Evolutionary conservation across 116 monocot species (phyloP).

Genomic region (Posidonia oceanica): DNA sequence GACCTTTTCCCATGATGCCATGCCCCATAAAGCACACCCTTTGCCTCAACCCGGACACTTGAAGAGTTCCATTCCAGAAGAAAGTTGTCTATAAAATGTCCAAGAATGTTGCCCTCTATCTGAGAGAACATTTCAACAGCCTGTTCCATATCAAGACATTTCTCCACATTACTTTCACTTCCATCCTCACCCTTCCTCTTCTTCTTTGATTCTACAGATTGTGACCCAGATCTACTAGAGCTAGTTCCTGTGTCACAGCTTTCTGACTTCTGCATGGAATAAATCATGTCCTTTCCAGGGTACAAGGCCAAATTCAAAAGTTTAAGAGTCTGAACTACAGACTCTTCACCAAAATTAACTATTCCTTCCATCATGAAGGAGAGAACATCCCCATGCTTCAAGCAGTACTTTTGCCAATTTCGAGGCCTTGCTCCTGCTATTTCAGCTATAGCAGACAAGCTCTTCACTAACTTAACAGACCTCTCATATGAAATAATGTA

Average conservation of each 20-base stretch:
- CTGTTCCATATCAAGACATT: conserved; percentile 85
- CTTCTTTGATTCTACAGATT: conserved; percentile 67
- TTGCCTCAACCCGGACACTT: conserved; percentile 80
- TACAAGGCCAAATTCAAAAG: conserved; percentile 87
- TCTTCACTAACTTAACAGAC: conserved; percentile 86
- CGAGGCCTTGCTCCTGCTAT: conserved; percentile 84
- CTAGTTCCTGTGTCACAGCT: conserved; percentile 33
- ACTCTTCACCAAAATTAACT: conserved; percentile 83
- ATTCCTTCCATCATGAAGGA: conserved; percentile 61
- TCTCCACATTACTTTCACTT: conserved; percentile 56
- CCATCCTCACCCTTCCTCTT: conserved; percentile 84
- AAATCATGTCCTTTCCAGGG: conserved; percentile 58
- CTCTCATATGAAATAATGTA: conserved; percentile 72
- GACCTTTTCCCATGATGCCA: conserved; percentile 80
- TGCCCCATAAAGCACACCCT: conserved; percentile 74
- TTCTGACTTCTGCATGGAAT: conserved; percentile 39
- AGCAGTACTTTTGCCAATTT: conserved; percentile 96
- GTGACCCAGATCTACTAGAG: conserved; percentile 35
- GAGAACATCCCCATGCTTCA: conserved; percentile 65
- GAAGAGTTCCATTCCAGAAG: conserved; percentile 90
- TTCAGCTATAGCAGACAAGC: conserved; percentile 74
- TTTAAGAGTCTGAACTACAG: conserved; percentile 75
- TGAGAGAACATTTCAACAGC: conserved; percentile 65
- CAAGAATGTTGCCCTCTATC: conserved; percentile 45
- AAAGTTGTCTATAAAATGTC: conserved; percentile 75